phyloP scores from a whole-genome alignment of 352 stramenopile species.

The Saprolegnia diclina region DNA sequence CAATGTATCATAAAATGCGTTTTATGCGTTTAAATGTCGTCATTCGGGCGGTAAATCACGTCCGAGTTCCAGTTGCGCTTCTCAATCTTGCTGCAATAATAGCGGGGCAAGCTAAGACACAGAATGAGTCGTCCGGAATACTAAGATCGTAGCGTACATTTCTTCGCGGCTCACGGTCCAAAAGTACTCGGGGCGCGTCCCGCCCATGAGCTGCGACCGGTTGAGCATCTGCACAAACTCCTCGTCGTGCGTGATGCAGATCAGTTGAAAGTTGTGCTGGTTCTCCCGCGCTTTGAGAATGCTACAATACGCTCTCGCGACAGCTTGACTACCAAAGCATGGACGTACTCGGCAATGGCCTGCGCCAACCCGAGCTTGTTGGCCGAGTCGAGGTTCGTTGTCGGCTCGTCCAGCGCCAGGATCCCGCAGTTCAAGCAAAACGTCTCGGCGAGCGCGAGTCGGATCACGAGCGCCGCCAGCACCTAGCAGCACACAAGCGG shows the following conservation, averaged over 20 bases:
- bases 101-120: conserved; percentile 6
- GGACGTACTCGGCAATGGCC: conserved; percentile 77
- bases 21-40: conserved; percentile 49
- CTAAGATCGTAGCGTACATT: conserved; percentile 42
- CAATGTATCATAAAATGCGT: background rate
- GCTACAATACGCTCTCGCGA: conserved; percentile 32
- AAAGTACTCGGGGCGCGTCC: conserved; percentile 72
- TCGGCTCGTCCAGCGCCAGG: conserved; percentile 98
- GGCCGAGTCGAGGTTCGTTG: conserved; percentile 95
- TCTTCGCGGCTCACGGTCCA: conserved; percentile 78
- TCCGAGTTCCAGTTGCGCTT: conserved; percentile 49
- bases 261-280: conserved; percentile 99
- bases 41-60: background rate
- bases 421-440: conserved; percentile 99
- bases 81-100: conserved; percentile 81
- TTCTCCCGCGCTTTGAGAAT: conserved; percentile 92
- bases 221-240: conserved; percentile 88
- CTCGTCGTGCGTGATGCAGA: conserved; percentile 99
- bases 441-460: conserved; percentile 96
- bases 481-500: conserved; percentile 30
- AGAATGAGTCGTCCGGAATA: background rate
- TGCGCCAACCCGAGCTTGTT: conserved; percentile 93
- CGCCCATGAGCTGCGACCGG: conserved; percentile 67
- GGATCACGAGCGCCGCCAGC: conserved; percentile 95
- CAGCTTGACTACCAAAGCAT: background rate